Evolutionary conservation across 2,329 filamentous ascomycete genomes (phyloP), one percentile per base, ranked within the genome.

Genomic region (Salinomyces thailandicus): DNA sequence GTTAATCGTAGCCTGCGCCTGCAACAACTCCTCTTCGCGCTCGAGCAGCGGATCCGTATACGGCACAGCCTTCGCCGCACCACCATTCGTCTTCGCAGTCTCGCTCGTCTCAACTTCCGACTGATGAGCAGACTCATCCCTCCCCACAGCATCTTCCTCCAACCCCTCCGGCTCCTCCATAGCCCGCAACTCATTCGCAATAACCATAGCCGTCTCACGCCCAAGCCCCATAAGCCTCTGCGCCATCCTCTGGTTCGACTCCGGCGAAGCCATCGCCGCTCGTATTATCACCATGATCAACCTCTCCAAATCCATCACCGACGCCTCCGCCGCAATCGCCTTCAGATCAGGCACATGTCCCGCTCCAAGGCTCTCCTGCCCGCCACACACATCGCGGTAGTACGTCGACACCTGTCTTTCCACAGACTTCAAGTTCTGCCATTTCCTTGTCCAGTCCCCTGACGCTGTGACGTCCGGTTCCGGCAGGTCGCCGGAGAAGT

Each of bases 361-460:
- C 47, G 44, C 36, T 13, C 35, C 42, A 3, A 41, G 48, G 55
- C 58, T 41, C 49, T 37, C 62, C 53, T 42, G 59, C 52, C 51
- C 39, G 60, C 58, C 53, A 46, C 58, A 59, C 6, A 58, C 61
- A 39, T 69, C 67, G 13, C 66, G 59, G 36, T 69, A 64, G 52
- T 69, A 71, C 17, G 63, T 61, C 17, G 63, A 63, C 36, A 68
- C 59, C 46, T 62, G 56, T 27, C 64, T 62, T 48, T 69, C 64
- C 44, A 70, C 60, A 43, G 68, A 62, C 51, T 70, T 70, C 39
- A 70, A 57, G 45, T 70, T 70, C 58, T 70, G 67, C 67, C 67
- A 69, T 59, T 62, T 58, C 31, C 64, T 61, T 33, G 68, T 69
- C 67, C 67, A 71, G 43, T 67, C 65, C 45, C 64, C 62, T 18